These are phyloP conservation scores for Triticum turgidum DNA, from an alignment of 176 grass and related monocot genomes.

Conservation along the genomic window DNA sequence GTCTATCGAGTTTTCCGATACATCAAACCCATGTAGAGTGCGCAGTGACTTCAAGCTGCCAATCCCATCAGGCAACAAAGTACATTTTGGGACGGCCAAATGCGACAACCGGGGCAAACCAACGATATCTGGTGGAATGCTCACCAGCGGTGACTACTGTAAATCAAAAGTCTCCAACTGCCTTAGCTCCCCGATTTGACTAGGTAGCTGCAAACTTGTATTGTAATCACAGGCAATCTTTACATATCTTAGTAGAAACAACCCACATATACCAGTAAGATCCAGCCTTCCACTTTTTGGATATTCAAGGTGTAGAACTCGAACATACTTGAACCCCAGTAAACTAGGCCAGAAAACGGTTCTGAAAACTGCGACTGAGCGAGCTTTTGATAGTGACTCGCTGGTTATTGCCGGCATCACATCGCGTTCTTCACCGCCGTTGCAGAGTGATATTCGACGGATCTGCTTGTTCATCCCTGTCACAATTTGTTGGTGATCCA, in stretches of 20 bases:
- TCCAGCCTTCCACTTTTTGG: neutral
- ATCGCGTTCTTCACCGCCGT: neutral
- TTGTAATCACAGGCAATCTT: neutral
- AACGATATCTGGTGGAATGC: neutral
- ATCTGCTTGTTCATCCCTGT: neutral
- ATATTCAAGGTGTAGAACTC: conserved; percentile 4
- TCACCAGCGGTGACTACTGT: no score
- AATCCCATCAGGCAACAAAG: neutral
- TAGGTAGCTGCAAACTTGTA: neutral
- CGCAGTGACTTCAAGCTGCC: neutral
- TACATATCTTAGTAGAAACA: conserved; percentile 21
- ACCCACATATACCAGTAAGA: neutral
- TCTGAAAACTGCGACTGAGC: neutral
- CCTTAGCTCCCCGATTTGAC: neutral
- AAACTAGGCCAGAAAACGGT: neutral
- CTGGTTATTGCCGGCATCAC: neutral
- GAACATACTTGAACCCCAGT: neutral
- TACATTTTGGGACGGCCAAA: neutral
- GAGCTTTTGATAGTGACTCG: neutral
- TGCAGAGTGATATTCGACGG: neutral
- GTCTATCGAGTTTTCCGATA: neutral
- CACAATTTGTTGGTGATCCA: neutral
- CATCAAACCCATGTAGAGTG: neutral
- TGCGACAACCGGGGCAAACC: neutral
- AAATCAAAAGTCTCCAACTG: conserved; percentile 9